Evolutionary conservation across 2,329 filamentous ascomycete genomes (phyloP).

Genomic region (Thielaviopsis euricoi): DNA sequence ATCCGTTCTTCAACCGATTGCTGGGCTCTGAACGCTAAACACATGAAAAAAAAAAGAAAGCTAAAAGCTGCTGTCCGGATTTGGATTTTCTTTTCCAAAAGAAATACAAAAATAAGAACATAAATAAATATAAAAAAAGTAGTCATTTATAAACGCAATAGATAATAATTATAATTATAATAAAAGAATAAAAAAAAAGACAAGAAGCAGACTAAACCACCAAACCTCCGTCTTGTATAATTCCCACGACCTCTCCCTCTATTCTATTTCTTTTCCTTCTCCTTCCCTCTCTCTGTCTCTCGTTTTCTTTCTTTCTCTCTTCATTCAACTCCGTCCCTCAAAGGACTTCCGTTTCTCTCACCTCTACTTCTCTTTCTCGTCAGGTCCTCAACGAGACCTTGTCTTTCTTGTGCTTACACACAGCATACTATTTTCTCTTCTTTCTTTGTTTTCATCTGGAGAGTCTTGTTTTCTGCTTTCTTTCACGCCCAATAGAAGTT

Average conservation of each 20-base stretch:
- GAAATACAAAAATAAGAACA: neutral
- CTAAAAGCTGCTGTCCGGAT: neutral
- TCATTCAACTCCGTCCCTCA: neutral
- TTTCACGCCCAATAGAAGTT: neutral
- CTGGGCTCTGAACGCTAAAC: no score
- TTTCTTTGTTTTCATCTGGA: no score
- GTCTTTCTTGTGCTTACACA: no score
- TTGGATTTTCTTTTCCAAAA: neutral
- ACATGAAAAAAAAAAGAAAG: no score
- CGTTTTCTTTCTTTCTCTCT: neutral
- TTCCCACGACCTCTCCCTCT: neutral
- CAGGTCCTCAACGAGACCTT: no score
- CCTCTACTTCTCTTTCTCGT: neutral
- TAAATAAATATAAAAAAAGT: conserved; percentile 3
- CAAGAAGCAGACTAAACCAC: neutral
- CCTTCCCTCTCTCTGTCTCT: neutral
- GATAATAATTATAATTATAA: no score
- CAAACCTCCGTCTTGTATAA: conserved; percentile 5
- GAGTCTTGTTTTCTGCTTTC: no score
- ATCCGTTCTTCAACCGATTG: conserved; percentile 4
- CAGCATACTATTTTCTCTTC: no score
- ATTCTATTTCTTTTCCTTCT: neutral
- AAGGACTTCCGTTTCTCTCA: neutral
- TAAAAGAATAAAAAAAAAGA: neutral
- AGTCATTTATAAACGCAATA: no score